Base-by-base conservation (phyloP, 345 rosid genomes). In the Linum lewisii region DNA sequence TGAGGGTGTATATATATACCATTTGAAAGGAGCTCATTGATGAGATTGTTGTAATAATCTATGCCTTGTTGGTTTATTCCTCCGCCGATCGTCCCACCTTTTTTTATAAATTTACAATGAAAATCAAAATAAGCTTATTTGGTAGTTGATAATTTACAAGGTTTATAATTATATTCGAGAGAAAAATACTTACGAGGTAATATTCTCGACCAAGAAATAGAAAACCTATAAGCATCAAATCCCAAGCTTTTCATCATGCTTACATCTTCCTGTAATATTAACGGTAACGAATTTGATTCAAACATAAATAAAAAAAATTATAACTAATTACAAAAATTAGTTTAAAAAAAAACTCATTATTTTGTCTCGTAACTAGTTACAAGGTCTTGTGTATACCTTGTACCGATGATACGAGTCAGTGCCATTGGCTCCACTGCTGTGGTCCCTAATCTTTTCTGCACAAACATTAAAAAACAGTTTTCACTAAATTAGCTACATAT, bases 321-420 rank as follows among this genome's bases (percentile, higher is more conserved):
- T 34, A 34, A 34, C n/a, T 34, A 11, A 34, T 6, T 34, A 34
- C 38, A 34, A 34, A 0, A 34, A 34, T 34, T 34, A 34, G 5
- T 34, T 34, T 11, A 34, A 34, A 34, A 5, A 5, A 34, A 34
- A 34, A 34, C 5, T 34, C 38, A 34, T 34, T 11, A 5, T 34
- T 34, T 6, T 6, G 7, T 5, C 10, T 34, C 5, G 5, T 34
- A 34, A 34, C 10, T 34, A 11, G 38, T 34, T 34, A 34, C n/a
- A n/a, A n/a, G n/a, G n/a, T n/a, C n/a, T n/a, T n/a, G 38, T 34
- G 5, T 5, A 5, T 34, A 34, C 38, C 75, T 76, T 74, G 59
- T 78, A 78, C 26, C 66, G 76, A 58, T 83, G 76, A 61, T 76
- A 83, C 47, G 68, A 69, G 57, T 80, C 83, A 36, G 74, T 54